Conservation (phyloP, 83 land plant genomes). For the Picea abies region DNA sequence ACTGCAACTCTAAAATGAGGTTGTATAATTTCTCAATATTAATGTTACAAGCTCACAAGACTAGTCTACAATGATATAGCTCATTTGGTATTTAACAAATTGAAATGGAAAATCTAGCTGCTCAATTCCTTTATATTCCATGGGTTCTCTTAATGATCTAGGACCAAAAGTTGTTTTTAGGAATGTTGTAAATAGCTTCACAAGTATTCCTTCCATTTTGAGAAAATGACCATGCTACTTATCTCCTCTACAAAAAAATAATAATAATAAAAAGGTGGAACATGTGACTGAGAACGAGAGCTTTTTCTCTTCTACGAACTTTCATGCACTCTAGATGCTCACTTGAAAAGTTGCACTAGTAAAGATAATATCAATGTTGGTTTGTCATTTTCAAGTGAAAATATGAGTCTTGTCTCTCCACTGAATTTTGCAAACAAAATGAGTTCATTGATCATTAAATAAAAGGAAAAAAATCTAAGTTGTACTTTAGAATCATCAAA, state of each 20-base stretch:
- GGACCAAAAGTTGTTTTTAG: constrained; percentile 75
- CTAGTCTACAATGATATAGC: constrained; percentile 74
- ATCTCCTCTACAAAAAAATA: constrained; percentile 49
- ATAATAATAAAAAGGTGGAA: constrained; percentile 46
- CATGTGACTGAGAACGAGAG: constrained; percentile 16
- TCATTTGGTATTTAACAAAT: constrained; percentile 88
- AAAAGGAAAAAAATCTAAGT: background rate
- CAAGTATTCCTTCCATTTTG: constrained; percentile 82
- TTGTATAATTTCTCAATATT: constrained; percentile 80
- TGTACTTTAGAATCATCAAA: constrained; percentile 1
- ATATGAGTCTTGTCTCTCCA: background rate
- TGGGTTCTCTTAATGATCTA: constrained; percentile 46
- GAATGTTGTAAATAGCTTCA: constrained; percentile 81
- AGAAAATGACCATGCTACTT: constrained; percentile 79
- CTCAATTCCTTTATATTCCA: background rate
- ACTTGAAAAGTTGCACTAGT: background rate
- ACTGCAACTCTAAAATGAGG: constrained; percentile 54
- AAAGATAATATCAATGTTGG: background rate
- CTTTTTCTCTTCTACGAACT: constrained; percentile 18
- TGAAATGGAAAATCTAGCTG: constrained; percentile 65
- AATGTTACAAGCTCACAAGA: constrained; percentile 62
- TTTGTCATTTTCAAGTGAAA: background rate
- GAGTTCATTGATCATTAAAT: background rate
- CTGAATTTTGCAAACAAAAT: background rate
- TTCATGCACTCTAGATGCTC: background rate